These are phyloP conservation scores for Aspergillus olivimuriae DNA, from an alignment of 495 filamentous ascomycete genomes.

Conservation along the genomic window DNA sequence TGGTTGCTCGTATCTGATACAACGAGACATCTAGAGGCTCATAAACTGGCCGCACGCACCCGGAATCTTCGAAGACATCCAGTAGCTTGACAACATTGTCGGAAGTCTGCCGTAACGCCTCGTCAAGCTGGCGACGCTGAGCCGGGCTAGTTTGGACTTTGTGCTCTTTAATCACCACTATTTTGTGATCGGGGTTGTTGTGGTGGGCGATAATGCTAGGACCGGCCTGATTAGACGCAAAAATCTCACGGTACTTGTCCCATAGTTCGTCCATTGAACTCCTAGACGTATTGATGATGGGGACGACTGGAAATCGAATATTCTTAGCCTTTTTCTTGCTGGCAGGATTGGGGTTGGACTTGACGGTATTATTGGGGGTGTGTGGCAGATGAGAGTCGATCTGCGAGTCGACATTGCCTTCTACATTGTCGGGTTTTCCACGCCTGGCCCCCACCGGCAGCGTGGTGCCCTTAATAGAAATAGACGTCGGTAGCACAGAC, in stretches of 20 bases:
- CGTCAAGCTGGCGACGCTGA: background rate
- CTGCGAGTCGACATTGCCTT: too few relatives aligned
- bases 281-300: background rate
- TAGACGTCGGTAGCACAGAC: too few relatives aligned
- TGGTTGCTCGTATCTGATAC: slow-evolving; percentile 4
- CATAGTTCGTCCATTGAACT: background rate
- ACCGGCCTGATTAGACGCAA: slow-evolving; percentile 1
- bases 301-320: background rate
- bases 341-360: too few relatives aligned
- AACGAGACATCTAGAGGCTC: background rate
- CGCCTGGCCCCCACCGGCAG: too few relatives aligned
- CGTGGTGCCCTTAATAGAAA: too few relatives aligned
- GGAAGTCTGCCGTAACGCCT: background rate
- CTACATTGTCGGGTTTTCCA: too few relatives aligned
- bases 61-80: background rate
- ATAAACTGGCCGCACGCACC: background rate
- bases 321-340: too few relatives aligned
- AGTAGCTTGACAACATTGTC: background rate
- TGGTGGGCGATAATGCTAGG: background rate
- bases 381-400: too few relatives aligned
- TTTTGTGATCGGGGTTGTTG: background rate
- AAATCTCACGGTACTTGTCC: slow-evolving; percentile 2
- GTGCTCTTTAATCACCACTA: slow-evolving; percentile 1
- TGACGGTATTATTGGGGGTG: too few relatives aligned
- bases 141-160: background rate